Base-by-base conservation (phyloP, 495 filamentous ascomycete genomes). In the Sordaria brevicollis region DNA sequence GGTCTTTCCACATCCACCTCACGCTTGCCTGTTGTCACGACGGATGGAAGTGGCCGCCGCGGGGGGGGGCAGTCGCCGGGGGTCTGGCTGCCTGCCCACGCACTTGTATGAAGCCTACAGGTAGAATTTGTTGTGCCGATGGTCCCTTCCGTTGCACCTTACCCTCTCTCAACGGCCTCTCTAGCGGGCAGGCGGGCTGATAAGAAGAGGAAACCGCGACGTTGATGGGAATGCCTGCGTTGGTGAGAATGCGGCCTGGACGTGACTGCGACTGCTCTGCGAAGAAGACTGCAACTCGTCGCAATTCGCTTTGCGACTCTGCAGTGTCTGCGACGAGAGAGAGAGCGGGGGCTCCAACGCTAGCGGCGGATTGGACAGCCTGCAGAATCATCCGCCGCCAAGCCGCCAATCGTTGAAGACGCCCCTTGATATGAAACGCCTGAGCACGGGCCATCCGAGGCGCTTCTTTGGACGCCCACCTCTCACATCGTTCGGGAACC, bases 361-460 rank as follows among this genome's bases (percentile, higher is more conserved):
- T 36, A 66, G 67, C 6, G 70, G 76, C 68, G 68, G 74, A 73
- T 73, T 74, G 72, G 73, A 35, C 69, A 65, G 72, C 66, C 75
- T 65, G 35, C 25, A 62, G 66, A 57, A 65, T n/a, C 15, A 67
- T 65, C 35, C 70, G 38, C 66, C 34, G 21, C 67, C 65, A 71
- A 69, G 65, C 76, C 70, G 69, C 75, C 75, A 75, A 79, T 79
- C 76, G 71, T 70, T 71, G 65, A 31, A 41, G 57, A 29, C 11
- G 29, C 38, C 69, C 71, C 72, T 57, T 71, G 71, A 74, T 38
- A 76, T 78, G 74, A 76, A 78, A 78, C 74, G n/a, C 38, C 5
- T 41, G 65, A 74, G 75, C 76, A 74, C 74, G 70, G 70, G 67
- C 74, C 75, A 77, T 41, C 21, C 38, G 31, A 41, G 71, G 76